Percentiles rank a stretch among this genome's conserved stretches.
These are phyloP conservation scores for Tricholoma flavovirens DNA, from an alignment of 768 basidiomycete genomes.

Conservation along the genomic window DNA sequence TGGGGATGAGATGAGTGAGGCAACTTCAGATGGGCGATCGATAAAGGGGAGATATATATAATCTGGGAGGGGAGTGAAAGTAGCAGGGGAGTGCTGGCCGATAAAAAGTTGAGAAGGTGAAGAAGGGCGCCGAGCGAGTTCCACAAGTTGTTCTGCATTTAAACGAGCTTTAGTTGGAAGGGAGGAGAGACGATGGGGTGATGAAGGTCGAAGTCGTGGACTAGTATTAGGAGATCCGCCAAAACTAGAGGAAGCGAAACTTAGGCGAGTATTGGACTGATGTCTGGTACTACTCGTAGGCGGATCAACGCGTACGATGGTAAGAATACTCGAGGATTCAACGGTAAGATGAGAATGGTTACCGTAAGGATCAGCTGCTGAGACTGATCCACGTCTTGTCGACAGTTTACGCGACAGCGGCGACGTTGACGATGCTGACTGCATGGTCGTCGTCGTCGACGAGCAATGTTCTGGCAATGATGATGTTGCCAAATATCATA, in stretches of 20 bases:
- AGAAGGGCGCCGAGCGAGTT: constrained; percentile 47
- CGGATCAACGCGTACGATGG: constrained; percentile 62
- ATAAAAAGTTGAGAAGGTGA: constrained; percentile 18
- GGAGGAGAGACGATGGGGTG: constrained; percentile 33
- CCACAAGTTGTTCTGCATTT: constrained; percentile 68
- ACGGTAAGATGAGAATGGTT: constrained; percentile 47
- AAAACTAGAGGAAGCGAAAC: constrained; percentile 13
- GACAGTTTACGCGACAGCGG: constrained; percentile 28
- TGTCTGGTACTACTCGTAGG: constrained; percentile 4
- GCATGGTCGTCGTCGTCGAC: neutral
- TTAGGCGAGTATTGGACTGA: too few relatives aligned
- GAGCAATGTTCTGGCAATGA: neutral
- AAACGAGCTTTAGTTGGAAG: constrained; percentile 40
- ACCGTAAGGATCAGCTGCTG: constrained; percentile 66
- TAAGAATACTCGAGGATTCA: constrained; percentile 57
- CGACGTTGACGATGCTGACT: neutral
- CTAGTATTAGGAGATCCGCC: constrained; percentile 15
- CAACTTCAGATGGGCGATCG: constrained; percentile 73
- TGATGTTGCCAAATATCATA: neutral
- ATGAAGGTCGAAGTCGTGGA: constrained; percentile 41
- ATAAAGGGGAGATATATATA: constrained; percentile 84
- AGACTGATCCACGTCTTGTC: constrained; percentile 59
- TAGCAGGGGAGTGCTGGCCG: constrained; percentile 32
- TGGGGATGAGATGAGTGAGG: constrained; percentile 54
- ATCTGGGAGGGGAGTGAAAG: constrained; percentile 70